Evolutionary conservation across 176 grass and related monocot species (phyloP), one percentile per base, ranked within the genome.

Genomic region (Oryza officinalis): DNA sequence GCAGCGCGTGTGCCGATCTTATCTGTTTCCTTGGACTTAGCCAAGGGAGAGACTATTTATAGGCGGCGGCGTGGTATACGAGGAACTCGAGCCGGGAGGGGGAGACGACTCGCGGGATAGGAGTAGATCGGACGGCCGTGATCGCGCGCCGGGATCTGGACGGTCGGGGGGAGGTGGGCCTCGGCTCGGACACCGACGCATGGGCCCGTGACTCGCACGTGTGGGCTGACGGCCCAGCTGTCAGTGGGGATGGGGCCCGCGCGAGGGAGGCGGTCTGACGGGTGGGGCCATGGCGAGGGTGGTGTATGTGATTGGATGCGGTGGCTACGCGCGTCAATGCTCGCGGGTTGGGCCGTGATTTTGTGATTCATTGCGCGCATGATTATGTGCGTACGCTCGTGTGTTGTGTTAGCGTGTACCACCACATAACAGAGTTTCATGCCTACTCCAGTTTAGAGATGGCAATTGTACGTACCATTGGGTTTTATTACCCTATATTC

Each of bases 51-150:
- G 5, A 10, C 15, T 64, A 82, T 92, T 92, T 92, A 94, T 89
- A 94, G 78, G 4, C 15, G 76, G 28, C 46, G 80, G 89, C 86
- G 84, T 76, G 68, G 15, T 1, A 71, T 61, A 83, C 87, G 85
- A 85, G 71, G 84, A 68, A 4, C 2, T 0, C 4, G 45, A 17
- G 69, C 38, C 40, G 65, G 15, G 30, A 20, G 15, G 8, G 13
- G 59, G 5, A 14, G 17, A 18, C 10, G 1, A 52, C 38, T 11
- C 3, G 8, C n/a, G 52, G 41, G 3, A 37, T 37, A 8, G 35
- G 35, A 8, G 6, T 3, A 27, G 4, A 87, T 80, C 84, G 75
- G 84, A 90, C 89, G 89, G 84, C 31, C 7, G 3, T 0, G 40
- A 65, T 74, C 1, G 63, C 1, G 6, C 8, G 54, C 0, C 0